Base-by-base conservation (phyloP, 2,329 filamentous ascomycete genomes). In the Clathrospora elynae region DNA sequence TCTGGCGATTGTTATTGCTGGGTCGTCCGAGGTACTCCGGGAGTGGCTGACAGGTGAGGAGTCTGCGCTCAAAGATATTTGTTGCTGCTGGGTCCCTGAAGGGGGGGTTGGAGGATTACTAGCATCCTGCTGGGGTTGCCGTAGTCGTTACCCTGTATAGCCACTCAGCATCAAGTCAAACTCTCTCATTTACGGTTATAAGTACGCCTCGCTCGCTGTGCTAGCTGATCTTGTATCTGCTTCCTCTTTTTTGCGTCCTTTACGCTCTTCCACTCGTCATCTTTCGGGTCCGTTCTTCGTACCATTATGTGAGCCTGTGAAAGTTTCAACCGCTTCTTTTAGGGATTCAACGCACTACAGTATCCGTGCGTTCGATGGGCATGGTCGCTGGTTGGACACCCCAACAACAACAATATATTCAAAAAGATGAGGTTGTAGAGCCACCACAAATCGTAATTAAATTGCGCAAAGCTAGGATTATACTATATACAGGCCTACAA, bases 191-290 rank as follows among this genome's bases (percentile, higher is more conserved):
- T 1, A 6, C 20, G n/a, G n/a, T 35, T 34, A 18, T 10, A 55
- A 60, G 52, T 56, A 71, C 68, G 48, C 53, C 68, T 56, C 14
- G 68, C 68, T 55, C 70, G 54, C 46, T 72, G 68, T 16, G 71
- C 71, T 28, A 72, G 46, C 30, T 68, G 57, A 51, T 72, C 69
- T 51, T 72, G 69, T n/a, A 72, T 70, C 35, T 69, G 63, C 51
- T 73, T 72, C 25, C 70, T 55, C 43, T 70, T 65, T 45, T 62
- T 67, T 3, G 66, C 60, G 41, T 72, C 68, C 30, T 62, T 41
- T 17, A 71, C 60, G 12, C 60, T 55, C 23, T 62, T 60, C 69
- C 70, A 73, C 17, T 60, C 43, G 20, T 67, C 61, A 9, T 61
- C 57, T 22, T 51, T 55, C 1, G 59, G 56, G 13, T 44, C 42